Evolutionary conservation across 208 protist genomes (phyloP), one percentile per base, ranked within the genome.

Genomic region (Sergeia podlipaevii): DNA sequence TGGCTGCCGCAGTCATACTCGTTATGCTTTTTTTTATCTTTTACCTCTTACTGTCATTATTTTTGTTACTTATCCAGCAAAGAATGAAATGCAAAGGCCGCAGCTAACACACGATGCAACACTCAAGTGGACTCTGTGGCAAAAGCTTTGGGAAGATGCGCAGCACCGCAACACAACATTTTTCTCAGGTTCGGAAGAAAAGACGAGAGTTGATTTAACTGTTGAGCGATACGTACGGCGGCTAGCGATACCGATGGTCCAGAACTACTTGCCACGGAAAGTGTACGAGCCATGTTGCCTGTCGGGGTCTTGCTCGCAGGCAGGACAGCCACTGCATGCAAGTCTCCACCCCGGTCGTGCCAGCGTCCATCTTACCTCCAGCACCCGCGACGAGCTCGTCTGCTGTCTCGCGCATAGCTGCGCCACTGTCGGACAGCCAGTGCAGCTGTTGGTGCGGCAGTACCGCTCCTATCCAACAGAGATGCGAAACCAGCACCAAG

Each of bases 81-180:
- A 38, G 10, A 38, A 30, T 7, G 10, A 28, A 6, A 74, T 74
- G 69, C 69, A 76, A 46, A 28, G 59, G 18, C 39, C 45, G 33
- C 75, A 76, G 61, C 58, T 87, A 13, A 91, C 83, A 0, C 73
- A 77, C 20, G 78, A 91, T 71, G 71, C 83, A n/a, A 78, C 73
- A 1, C 81, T 79, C 65, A 85, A 91, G 58, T 85, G 80, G 34
- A 72, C 72, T 27, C 65, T 91, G 21, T 91, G 83, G 83, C 55
- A 47, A 30, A 56, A 62, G 56, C 68, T 87, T 17, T 55, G 26
- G 30, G 34, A 21, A 28, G 21, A 55, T 56, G 49, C 5, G 50
- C 50, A 6, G 64, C 49, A 11, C 28, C 37, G 20, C 17, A 43
- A 18, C 28, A 17, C 7, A 7, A n/a, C 11, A 7, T 11, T 26